Percentiles rank a stretch among this genome's conserved stretches.
phyloP scores from a whole-genome alignment of 768 basidiomycete species.

The Lyophyllum semitale region DNA sequence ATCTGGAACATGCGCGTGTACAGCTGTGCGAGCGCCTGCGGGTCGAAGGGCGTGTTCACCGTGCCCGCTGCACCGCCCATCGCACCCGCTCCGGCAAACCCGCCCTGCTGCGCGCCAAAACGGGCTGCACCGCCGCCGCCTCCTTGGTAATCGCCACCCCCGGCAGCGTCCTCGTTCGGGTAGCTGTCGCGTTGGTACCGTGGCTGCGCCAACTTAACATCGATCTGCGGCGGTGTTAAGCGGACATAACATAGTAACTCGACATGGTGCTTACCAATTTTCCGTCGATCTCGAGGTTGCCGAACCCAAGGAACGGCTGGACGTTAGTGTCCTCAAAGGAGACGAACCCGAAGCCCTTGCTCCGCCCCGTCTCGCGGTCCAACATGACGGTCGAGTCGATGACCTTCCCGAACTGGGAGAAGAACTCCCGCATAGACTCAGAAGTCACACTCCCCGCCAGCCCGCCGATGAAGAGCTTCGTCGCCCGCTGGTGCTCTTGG shows the following conservation, averaged over 20 bases:
- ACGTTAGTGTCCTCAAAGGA: slow-evolving; percentile 93
- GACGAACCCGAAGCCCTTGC: slow-evolving; percentile 98
- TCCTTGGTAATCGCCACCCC: slow-evolving; percentile 22
- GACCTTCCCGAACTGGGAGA: slow-evolving; percentile 92
- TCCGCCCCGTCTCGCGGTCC: slow-evolving; percentile 91
- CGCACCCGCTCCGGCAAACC: slow-evolving; percentile 33
- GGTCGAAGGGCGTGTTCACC: slow-evolving; percentile 78
- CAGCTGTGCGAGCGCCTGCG: slow-evolving; percentile 87
- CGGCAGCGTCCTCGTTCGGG: slow-evolving; percentile 46
- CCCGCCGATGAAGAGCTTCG: slow-evolving; percentile 96
- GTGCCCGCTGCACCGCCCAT: slow-evolving; percentile 29
- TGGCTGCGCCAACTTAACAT: slow-evolving; percentile 95
- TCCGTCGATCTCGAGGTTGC: slow-evolving; percentile 91
- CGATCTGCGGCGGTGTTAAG: slow-evolving; percentile 60
- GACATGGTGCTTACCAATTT: slow-evolving; percentile 67
- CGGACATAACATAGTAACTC: not conserved
- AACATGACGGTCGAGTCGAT: slow-evolving; percentile 99
- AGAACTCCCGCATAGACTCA: slow-evolving; percentile 91
- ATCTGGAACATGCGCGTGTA: slow-evolving; percentile 97
- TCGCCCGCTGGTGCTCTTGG: slow-evolving; percentile 90
- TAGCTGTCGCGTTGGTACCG: slow-evolving; percentile 76
- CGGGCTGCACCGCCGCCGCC: slow-evolving; percentile 18
- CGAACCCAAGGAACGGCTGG: slow-evolving; percentile 84
- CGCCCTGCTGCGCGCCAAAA: slow-evolving; percentile 37
- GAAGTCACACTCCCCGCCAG: slow-evolving; percentile 90